A percentile compares a stretch with the other conserved stretches of the same genome.
phyloP scores from a whole-genome alignment of 768 basidiomycete genomes.

The Leccinum obscurum region DNA sequence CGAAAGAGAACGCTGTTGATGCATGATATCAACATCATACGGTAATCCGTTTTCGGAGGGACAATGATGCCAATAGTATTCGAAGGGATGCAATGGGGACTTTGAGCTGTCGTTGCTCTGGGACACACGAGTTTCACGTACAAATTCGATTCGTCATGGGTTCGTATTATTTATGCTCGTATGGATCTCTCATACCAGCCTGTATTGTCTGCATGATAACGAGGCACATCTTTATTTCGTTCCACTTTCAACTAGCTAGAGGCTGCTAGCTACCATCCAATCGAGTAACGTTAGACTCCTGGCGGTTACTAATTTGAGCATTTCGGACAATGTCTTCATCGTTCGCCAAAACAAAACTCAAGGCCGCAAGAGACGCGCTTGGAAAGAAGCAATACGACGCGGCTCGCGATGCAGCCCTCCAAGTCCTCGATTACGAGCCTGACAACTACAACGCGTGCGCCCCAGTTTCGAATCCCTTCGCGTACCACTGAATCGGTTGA shows the following conservation, averaged over 20 bases:
- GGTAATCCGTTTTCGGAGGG: neutral
- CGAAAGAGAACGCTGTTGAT: conserved; percentile 9
- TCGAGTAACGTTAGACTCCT: too few species aligned
- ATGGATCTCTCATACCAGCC: neutral
- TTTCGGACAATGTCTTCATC: conserved; percentile 29
- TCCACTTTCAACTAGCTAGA: too few species aligned
- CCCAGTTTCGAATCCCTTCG: neutral
- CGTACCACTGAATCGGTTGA: conserved; percentile 3
- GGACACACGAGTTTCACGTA: too few species aligned
- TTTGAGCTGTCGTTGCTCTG: neutral
- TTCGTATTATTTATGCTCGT: conserved; percentile 1
- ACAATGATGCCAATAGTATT: neutral
- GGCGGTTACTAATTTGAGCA: neutral
- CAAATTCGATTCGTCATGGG: neutral
- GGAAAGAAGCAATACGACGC: conserved; percentile 69
- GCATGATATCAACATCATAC: neutral
- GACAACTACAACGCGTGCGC: conserved; percentile 88
- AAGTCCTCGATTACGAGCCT: conserved; percentile 72
- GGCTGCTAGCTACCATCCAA: too few species aligned
- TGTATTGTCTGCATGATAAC: too few species aligned
- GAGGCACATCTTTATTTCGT: too few species aligned
- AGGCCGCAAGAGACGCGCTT: conserved; percentile 73
- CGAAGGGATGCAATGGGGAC: neutral
- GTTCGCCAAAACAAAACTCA: conserved; percentile 72
- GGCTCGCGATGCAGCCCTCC: conserved; percentile 65